A percentile compares a stretch with the other conserved stretches of the same genome.
phyloP scores from a whole-genome alignment of 495 filamentous ascomycete species.

The Neurospora intermedia region DNA sequence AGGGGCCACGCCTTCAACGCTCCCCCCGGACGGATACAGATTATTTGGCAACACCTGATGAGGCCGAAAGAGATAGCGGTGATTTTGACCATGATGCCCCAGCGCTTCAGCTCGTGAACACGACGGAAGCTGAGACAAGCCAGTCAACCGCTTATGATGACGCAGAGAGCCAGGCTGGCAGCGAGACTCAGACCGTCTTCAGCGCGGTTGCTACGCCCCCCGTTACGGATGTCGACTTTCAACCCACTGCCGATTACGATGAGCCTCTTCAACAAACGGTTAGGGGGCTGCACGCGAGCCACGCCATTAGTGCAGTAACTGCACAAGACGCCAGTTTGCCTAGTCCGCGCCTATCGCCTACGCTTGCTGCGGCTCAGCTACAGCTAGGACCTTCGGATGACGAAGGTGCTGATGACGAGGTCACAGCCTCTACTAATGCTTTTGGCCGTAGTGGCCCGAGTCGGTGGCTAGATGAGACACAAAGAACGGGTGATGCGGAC shows the following conservation, averaged over 20 bases:
- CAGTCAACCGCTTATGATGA: slow-evolving; percentile 39
- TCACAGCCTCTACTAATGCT: slow-evolving; percentile 7
- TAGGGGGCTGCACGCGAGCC: slow-evolving; percentile 28
- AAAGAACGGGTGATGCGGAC: slow-evolving; percentile 19
- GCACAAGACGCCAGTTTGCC: slow-evolving; percentile 85
- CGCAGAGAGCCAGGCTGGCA: slow-evolving; percentile 33
- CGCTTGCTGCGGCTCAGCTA: slow-evolving; percentile 66
- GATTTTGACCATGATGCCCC: slow-evolving; percentile 12
- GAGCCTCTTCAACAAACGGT: slow-evolving; percentile 30
- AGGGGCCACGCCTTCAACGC: slow-evolving; percentile 14
- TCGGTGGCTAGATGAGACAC: slow-evolving; percentile 19
- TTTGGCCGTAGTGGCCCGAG: slow-evolving; percentile 4
- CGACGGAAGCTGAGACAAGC: slow-evolving; percentile 28
- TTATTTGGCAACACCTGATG: slow-evolving; percentile 40
- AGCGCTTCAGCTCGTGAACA: slow-evolving; percentile 21
- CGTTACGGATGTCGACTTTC: slow-evolving; percentile 42
- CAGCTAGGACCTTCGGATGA: slow-evolving; percentile 27
- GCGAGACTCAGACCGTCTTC: slow-evolving; percentile 36
- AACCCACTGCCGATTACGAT: slow-evolving; percentile 36
- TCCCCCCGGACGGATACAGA: slow-evolving; percentile 3
- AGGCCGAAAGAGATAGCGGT: slow-evolving; percentile 24
- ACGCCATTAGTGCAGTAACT: slow-evolving; percentile 48
- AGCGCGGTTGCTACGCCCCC: slow-evolving; percentile 48
- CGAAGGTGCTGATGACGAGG: slow-evolving; percentile 25
- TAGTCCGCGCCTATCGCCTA: slow-evolving; percentile 88